phyloP scores from a whole-genome alignment of 495 filamentous ascomycete species.

The Amniculicola lignicola region DNA sequence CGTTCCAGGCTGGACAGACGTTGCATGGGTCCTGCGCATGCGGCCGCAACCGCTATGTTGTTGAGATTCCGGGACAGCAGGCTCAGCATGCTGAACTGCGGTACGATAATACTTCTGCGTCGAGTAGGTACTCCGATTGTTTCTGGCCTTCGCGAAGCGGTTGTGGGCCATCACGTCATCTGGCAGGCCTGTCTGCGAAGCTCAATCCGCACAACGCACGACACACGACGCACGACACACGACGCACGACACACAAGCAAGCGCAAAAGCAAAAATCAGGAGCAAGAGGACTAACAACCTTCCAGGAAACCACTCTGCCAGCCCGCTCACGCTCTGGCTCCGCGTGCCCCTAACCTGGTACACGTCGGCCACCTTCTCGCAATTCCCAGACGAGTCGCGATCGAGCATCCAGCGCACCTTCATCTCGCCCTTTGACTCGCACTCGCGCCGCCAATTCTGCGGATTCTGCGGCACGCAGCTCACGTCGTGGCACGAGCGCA shows the following conservation, averaged over 20 bases:
- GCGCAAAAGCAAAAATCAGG: too few relatives aligned
- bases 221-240: too few relatives aligned
- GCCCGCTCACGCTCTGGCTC: constrained; percentile 73
- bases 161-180: not conserved
- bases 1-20: constrained; percentile 7
- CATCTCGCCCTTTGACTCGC: constrained; percentile 52
- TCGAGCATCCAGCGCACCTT: constrained; percentile 68
- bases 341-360: constrained; percentile 76
- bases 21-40: constrained; percentile 79
- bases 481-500: constrained; percentile 73
- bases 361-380: constrained; percentile 65
- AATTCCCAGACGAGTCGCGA: constrained; percentile 75
- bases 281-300: too few relatives aligned
- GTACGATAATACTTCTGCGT: constrained; percentile 62
- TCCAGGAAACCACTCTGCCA: constrained; percentile 61
- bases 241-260: too few relatives aligned
- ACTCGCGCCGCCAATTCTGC: constrained; percentile 71
- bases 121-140: constrained; percentile 52
- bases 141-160: not conserved
- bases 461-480: constrained; percentile 85
- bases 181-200: too few relatives aligned
- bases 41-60: constrained; percentile 76
- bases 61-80: constrained; percentile 60
- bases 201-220: too few relatives aligned
- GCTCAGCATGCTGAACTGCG: constrained; percentile 60